These are phyloP conservation scores for Pichia manshurica DNA, from an alignment of 805 yeast species.

Conservation along the genomic window DNA sequence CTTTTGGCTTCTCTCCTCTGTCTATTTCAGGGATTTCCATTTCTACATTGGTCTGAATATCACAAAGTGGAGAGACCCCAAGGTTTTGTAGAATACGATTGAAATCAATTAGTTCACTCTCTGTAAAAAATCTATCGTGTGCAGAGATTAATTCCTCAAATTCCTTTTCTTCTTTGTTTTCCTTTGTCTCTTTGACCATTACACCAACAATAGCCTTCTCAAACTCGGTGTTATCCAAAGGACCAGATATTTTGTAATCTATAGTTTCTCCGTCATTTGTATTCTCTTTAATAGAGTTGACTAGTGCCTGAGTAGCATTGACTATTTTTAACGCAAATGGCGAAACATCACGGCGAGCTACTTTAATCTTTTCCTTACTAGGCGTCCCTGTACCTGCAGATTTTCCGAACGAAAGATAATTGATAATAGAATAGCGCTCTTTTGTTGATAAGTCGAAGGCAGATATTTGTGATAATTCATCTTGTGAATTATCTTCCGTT, in stretches of 20 bases:
- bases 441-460: not conserved
- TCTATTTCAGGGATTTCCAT: no score
- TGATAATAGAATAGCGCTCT: constrained; percentile 4
- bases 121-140: constrained; percentile 11
- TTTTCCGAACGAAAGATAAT: constrained; percentile 5
- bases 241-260: constrained; percentile 15
- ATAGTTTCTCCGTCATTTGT: constrained; percentile 22
- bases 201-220: constrained; percentile 7
- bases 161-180: constrained; percentile 16
- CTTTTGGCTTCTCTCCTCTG: no score
- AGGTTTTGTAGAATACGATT: constrained; percentile 10
- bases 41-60: not conserved
- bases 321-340: constrained; percentile 30
- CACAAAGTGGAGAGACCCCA: not conserved
- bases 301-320: constrained; percentile 15
- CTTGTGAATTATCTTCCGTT: not conserved
- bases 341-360: constrained; percentile 45
- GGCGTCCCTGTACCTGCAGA: constrained; percentile 20
- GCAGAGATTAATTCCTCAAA: constrained; percentile 8
- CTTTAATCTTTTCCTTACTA: constrained; percentile 33
- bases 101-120: constrained; percentile 3
- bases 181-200: constrained; percentile 13
- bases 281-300: constrained; percentile 22
- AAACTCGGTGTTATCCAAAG: constrained; percentile 11
- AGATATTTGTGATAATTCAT: not conserved